A percentile compares a stretch with the other conserved stretches of the same genome.
These are phyloP conservation scores for Filosporella fistucella DNA, from an alignment of 495 filamentous ascomycete species.

Conservation along the genomic window DNA sequence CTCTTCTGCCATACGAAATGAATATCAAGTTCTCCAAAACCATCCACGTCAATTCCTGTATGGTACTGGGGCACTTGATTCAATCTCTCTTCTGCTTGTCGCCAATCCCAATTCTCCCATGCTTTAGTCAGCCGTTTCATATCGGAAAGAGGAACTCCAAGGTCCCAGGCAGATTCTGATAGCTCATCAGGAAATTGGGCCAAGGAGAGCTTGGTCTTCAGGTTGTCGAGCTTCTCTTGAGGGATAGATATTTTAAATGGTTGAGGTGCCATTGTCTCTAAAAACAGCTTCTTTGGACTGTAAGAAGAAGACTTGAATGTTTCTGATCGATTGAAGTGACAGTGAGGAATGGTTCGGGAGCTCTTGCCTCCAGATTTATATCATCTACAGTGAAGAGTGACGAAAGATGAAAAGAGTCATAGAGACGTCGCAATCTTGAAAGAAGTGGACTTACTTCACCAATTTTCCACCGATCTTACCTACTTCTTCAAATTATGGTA, in stretches of 20 bases:
- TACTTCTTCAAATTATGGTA: too few relatives aligned
- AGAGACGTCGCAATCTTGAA: too few relatives aligned
- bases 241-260: slow-evolving; percentile 39
- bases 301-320: too few relatives aligned
- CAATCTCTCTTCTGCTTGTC: slow-evolving; percentile 43
- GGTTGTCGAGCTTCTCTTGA: slow-evolving; percentile 31
- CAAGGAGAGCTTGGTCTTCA: slow-evolving; percentile 37
- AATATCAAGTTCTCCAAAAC: slow-evolving; percentile 43
- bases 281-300: too few relatives aligned
- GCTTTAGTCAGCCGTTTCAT: slow-evolving; percentile 39
- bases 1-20: slow-evolving; percentile 54
- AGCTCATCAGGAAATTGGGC: slow-evolving; percentile 43
- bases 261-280: slow-evolving; percentile 25
- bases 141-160: slow-evolving; percentile 42
- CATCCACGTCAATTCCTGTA: slow-evolving; percentile 42
- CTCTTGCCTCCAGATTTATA: too few relatives aligned
- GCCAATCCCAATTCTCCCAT: slow-evolving; percentile 50
- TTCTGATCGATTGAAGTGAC: too few relatives aligned
- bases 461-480: too few relatives aligned
- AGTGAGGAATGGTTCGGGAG: too few relatives aligned
- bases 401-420: too few relatives aligned
- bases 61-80: slow-evolving; percentile 55
- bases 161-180: slow-evolving; percentile 38
- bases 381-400: too few relatives aligned
- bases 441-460: too few relatives aligned